Percentiles rank a stretch among this genome's conserved stretches.
Evolutionary conservation across 176 grass and related monocot genomes (phyloP).

Genomic region (Bromus sterilis): DNA sequence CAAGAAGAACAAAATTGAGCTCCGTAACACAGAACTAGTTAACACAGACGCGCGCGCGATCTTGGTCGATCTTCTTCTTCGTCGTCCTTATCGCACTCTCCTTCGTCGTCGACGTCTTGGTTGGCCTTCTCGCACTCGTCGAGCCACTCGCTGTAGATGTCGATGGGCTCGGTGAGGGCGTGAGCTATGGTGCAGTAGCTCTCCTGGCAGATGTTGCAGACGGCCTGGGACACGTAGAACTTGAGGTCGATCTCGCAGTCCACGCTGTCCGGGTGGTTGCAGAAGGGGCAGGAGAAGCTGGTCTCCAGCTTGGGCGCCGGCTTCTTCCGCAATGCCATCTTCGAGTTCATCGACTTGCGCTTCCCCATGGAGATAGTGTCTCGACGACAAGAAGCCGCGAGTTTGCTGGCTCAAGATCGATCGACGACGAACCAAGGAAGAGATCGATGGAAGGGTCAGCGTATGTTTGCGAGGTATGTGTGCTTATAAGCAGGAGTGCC

Average conservation of each 20-base stretch:
- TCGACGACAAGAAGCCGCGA: no score
- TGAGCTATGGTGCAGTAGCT: slow-evolving; percentile 9
- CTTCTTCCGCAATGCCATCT: neutral
- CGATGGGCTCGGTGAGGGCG: slow-evolving; percentile 34
- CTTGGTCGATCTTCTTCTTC: no score
- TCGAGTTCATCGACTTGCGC: slow-evolving; percentile 4
- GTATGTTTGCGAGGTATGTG: no score
- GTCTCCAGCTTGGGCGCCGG: slow-evolving; percentile 13
- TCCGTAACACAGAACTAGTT: no score
- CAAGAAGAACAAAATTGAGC: no score
- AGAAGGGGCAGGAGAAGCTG: slow-evolving; percentile 24
- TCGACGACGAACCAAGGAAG: no score
- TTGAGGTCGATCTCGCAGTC: slow-evolving; percentile 25
- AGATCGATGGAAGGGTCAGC: no score
- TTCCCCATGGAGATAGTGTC: no score
- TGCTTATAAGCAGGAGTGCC: no score
- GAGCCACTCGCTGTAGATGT: slow-evolving; percentile 35
- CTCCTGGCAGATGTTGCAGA: slow-evolving; percentile 5
- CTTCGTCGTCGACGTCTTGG: neutral
- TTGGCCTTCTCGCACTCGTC: slow-evolving; percentile 20
- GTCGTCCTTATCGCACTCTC: no score
- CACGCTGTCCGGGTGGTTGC: slow-evolving; percentile 9
- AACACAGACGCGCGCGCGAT: no score
- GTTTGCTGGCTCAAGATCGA: no score
- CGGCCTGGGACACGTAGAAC: neutral